phyloP scores from a whole-genome alignment of 2,329 filamentous ascomycete species.

The Clarireedia hainanense region DNA sequence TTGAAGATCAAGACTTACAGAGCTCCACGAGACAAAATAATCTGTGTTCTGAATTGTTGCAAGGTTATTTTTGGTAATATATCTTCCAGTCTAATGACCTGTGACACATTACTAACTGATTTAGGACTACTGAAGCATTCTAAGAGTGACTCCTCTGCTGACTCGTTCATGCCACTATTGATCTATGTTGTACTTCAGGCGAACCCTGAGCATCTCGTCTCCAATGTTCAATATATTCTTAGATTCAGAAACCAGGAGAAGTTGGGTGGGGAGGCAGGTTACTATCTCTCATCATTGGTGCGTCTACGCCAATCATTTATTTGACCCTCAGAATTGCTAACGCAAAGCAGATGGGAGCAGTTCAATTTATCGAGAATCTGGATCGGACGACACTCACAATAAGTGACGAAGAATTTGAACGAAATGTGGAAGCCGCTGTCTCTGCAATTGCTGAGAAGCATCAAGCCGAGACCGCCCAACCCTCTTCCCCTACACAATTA shows the following conservation, averaged over 20 bases:
- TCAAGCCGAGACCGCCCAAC: conserved; percentile 43
- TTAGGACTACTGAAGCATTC: conserved; percentile 79
- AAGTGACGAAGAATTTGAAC: conserved; percentile 89
- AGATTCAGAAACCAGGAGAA: conserved; percentile 97
- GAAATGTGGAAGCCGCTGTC: conserved; percentile 91
- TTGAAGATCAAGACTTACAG: conserved; percentile 95
- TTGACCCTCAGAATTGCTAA: conserved; percentile 12
- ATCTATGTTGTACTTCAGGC: conserved; percentile 95
- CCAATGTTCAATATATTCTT: conserved; percentile 96
- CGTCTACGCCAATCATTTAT: conserved; percentile 23
- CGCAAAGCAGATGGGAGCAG: conserved; percentile 66
- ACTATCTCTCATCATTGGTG: conserved; percentile 91
- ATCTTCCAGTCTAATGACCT: neutral
- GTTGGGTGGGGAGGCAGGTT: conserved; percentile 92
- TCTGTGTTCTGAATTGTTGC: conserved; percentile 96
- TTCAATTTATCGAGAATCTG: conserved; percentile 94
- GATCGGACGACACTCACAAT: conserved; percentile 92
- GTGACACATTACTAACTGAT: conserved; percentile 15
- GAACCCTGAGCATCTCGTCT: conserved; percentile 91
- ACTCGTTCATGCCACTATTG: conserved; percentile 88
- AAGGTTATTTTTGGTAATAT: conserved; percentile 89
- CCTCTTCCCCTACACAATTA: conserved; percentile 29
- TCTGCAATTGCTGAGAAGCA: conserved; percentile 93
- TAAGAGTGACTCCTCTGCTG: conserved; percentile 88
- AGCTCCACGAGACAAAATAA: conserved; percentile 96